phyloP scores from a whole-genome alignment of 805 yeast genomes.

The Schizosaccharomyces japonicus region DNA sequence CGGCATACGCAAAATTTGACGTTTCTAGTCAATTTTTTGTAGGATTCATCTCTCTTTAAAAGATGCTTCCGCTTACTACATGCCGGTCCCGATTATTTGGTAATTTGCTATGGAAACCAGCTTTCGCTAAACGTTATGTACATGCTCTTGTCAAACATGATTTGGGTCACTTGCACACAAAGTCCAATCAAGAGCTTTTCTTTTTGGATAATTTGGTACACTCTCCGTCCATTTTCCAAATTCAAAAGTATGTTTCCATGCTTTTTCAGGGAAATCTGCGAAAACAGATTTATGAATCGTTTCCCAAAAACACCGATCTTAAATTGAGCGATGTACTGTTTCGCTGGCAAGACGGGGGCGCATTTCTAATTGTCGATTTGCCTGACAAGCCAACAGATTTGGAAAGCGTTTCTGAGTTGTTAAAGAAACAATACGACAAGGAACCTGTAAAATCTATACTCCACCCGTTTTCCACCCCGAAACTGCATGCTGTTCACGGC shows the following conservation, averaged over 20 bases:
- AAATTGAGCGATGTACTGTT: background rate
- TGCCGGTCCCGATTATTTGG: too few relatives aligned
- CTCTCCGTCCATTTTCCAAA: background rate
- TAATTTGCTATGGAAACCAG: too few relatives aligned
- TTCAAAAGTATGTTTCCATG: constrained; percentile 16
- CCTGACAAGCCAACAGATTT: constrained; percentile 28
- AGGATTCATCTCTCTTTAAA: background rate
- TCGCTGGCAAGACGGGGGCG: constrained; percentile 59
- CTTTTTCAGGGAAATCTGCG: constrained; percentile 23
- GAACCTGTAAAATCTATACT: constrained; percentile 15
- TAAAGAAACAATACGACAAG: constrained; percentile 17
- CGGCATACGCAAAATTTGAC: too few relatives aligned
- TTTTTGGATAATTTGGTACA: constrained; percentile 10
- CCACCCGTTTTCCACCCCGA: constrained; percentile 25
- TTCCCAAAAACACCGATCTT: background rate
- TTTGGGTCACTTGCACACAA: constrained; percentile 9
- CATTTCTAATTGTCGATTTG: constrained; percentile 53
- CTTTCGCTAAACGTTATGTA: too few relatives aligned
- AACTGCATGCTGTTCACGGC: constrained; percentile 61
- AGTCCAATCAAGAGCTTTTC: constrained; percentile 10
- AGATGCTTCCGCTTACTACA: background rate
- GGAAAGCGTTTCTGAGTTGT: constrained; percentile 31
- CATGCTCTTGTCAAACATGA: background rate
- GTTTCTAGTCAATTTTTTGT: too few relatives aligned
- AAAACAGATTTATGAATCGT: background rate